Conservation (phyloP, 2,329 filamentous ascomycete genomes). For the Claviceps maximensis region DNA sequence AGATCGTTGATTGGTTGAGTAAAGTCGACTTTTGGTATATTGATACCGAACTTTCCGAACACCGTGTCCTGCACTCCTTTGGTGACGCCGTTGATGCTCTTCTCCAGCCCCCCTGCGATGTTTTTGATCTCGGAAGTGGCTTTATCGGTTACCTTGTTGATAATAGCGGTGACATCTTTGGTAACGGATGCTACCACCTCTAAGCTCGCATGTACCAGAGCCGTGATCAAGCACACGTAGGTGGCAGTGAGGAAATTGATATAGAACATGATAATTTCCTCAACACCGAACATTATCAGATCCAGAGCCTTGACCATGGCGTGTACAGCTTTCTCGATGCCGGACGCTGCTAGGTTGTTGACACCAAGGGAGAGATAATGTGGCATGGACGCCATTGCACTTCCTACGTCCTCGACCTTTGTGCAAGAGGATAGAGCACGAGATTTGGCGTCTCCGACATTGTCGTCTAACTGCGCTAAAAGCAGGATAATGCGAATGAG, state of each 20-base stretch:
- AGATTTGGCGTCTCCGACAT: conserved; percentile 61
- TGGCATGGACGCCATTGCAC: conserved; percentile 94
- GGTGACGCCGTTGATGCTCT: conserved; percentile 37
- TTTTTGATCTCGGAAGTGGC: conserved; percentile 48
- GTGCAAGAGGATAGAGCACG: conserved; percentile 84
- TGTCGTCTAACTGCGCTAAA: conserved; percentile 55
- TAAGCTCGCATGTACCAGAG: conserved; percentile 67
- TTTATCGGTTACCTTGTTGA: conserved; percentile 36
- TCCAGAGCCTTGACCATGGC: conserved; percentile 69
- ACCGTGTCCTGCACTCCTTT: conserved; percentile 30
- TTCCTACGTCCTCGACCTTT: conserved; percentile 84
- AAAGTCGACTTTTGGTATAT: conserved; percentile 47
- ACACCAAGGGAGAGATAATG: conserved; percentile 84
- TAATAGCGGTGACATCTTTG: conserved; percentile 36
- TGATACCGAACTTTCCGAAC: conserved; percentile 33
- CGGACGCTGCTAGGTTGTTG: conserved; percentile 69
- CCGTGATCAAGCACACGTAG: conserved; percentile 78
- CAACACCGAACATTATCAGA: conserved; percentile 68
- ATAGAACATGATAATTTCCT: conserved; percentile 80
- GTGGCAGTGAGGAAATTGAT: conserved; percentile 86
- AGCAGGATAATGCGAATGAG: conserved; percentile 70
- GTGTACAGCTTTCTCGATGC: conserved; percentile 67
- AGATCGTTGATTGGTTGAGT: conserved; percentile 51
- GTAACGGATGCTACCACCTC: conserved; percentile 47
- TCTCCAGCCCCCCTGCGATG: conserved; percentile 35